phyloP scores from a whole-genome alignment of 2,329 filamentous ascomycete genomes.

The Rutstroemia sp. region DNA sequence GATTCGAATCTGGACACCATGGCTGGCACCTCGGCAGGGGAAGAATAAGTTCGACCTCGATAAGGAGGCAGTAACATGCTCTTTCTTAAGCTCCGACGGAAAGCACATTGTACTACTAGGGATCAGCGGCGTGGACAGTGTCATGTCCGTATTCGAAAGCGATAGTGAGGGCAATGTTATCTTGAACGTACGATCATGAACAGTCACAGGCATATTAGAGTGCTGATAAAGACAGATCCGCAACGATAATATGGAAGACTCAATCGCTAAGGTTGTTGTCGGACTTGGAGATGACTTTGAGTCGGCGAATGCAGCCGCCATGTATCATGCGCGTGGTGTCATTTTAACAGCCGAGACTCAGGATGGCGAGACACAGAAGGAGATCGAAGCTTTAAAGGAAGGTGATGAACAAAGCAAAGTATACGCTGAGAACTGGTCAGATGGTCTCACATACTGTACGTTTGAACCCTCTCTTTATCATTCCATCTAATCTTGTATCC shows the following conservation, averaged over 20 bases:
- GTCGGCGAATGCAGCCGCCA: constrained; percentile 66
- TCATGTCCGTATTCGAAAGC: constrained; percentile 62
- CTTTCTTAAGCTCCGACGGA: constrained; percentile 67
- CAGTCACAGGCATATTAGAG: constrained; percentile 13
- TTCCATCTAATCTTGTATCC: neutral
- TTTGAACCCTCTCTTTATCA: neutral
- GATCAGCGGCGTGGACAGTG: constrained; percentile 64
- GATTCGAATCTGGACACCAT: constrained; percentile 71
- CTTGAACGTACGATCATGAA: constrained; percentile 46
- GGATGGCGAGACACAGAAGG: constrained; percentile 37
- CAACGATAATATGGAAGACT: constrained; percentile 56
- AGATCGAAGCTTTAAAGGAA: constrained; percentile 39
- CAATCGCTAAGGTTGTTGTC: constrained; percentile 56
- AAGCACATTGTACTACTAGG: constrained; percentile 71
- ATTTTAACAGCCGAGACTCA: constrained; percentile 40
- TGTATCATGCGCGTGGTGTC: constrained; percentile 77
- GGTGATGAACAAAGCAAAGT: constrained; percentile 39
- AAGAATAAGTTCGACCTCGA: constrained; percentile 57
- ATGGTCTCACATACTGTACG: constrained; percentile 79
- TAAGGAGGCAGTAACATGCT: constrained; percentile 70
- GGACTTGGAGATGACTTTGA: constrained; percentile 69
- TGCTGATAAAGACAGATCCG: constrained; percentile 37
- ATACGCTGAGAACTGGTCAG: constrained; percentile 86
- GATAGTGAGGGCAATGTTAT: constrained; percentile 57
- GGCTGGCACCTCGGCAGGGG: constrained; percentile 85